Conservation (phyloP, 495 filamentous ascomycete genomes). For the Neurospora cerealis region DNA sequence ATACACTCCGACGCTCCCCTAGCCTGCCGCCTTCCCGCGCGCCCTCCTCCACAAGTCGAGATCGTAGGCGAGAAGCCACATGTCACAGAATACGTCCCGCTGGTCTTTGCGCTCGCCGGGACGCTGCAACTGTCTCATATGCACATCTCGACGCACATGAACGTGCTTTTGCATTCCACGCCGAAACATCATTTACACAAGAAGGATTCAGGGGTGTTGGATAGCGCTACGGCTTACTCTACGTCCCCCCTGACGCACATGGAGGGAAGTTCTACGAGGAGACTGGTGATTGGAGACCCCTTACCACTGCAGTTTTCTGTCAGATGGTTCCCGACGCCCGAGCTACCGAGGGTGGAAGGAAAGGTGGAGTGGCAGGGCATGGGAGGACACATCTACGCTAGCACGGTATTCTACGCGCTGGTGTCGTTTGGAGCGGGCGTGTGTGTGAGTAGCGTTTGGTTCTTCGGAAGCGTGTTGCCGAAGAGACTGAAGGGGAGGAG, state of each 20-base stretch:
- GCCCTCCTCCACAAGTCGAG: conserved; percentile 46
- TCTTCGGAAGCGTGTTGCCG: conserved; percentile 54
- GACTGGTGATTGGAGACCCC: conserved; percentile 78
- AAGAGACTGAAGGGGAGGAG: conserved; percentile 35
- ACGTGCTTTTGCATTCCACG: conserved; percentile 73
- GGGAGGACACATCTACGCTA: conserved; percentile 57
- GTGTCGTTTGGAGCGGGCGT: conserved; percentile 47
- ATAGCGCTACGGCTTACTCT: conserved; percentile 76
- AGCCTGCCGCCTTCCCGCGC: conserved; percentile 80
- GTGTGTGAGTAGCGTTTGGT: conserved; percentile 47
- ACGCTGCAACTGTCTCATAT: conserved; percentile 82
- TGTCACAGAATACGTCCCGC: conserved; percentile 45
- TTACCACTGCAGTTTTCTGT: conserved; percentile 73
- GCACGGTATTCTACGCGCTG: conserved; percentile 54
- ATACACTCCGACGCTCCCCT: conserved; percentile 92
- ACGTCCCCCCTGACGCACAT: conserved; percentile 59
- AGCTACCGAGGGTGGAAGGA: conserved; percentile 46
- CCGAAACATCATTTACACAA: conserved; percentile 44
- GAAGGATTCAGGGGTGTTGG: conserved; percentile 61
- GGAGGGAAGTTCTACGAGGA: conserved; percentile 38
- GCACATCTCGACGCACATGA: conserved; percentile 82
- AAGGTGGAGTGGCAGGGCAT: conserved; percentile 49
- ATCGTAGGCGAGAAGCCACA: conserved; percentile 33
- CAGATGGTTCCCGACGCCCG: conserved; percentile 73
- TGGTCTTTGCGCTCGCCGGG: conserved; percentile 79